phyloP scores from a whole-genome alignment of 1,284 basidiomycete species.

The Sporisorium reilianum region DNA sequence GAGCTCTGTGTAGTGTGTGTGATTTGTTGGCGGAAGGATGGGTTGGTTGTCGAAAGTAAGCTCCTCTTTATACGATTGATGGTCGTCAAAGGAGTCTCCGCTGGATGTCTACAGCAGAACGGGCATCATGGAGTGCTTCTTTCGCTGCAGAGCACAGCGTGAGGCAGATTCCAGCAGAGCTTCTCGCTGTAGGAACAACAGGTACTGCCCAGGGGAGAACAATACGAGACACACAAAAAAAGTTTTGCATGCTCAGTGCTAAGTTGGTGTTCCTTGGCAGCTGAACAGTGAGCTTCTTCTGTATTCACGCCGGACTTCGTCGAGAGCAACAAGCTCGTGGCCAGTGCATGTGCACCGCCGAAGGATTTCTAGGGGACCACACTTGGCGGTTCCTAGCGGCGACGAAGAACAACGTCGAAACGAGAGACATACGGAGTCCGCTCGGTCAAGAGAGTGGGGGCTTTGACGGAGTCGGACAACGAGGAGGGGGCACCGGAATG shows the following conservation, averaged over 20 bases:
- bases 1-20: not conserved
- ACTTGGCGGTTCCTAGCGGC: not conserved
- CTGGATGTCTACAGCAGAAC: not conserved
- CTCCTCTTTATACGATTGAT: constrained; percentile 30
- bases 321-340: not conserved
- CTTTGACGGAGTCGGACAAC: not conserved
- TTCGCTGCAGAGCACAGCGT: not conserved
- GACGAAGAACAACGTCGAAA: not conserved
- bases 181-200: constrained; percentile 2
- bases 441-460: constrained; percentile 7
- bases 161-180: not conserved
- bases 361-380: constrained; percentile 3
- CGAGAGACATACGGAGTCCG: not conserved
- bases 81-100: not conserved
- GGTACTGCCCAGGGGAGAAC: not conserved
- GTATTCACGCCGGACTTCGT: not conserved
- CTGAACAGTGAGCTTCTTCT: not conserved
- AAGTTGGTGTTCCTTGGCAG: constrained; percentile 4
- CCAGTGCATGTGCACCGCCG: not conserved
- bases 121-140: no score
- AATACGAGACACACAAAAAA: not conserved
- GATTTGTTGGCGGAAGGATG: constrained; percentile 7
- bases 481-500: not conserved
- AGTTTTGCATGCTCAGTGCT: not conserved
- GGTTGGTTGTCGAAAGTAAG: not conserved